phyloP scores from a whole-genome alignment of 1,139 yeast genomes.

The Wickerhamomyces sp. region DNA sequence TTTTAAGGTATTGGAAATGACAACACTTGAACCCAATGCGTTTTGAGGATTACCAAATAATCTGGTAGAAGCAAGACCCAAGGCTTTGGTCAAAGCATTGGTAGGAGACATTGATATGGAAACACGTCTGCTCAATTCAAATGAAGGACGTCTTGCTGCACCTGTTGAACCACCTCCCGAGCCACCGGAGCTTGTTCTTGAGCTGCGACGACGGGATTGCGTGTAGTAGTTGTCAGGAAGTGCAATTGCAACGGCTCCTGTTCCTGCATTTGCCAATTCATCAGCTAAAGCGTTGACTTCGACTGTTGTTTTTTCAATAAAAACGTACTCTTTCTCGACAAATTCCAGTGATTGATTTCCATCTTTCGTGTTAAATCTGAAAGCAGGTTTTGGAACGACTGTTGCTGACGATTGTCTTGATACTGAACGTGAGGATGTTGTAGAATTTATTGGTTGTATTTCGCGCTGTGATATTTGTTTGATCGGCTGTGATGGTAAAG shows the following conservation, averaged over 20 bases:
- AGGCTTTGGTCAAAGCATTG: conserved; percentile 81
- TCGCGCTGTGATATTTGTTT: conserved; percentile 20
- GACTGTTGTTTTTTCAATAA: conserved; percentile 88
- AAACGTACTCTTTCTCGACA: conserved; percentile 82
- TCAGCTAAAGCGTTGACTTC: conserved; percentile 96
- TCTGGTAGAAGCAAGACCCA: conserved; percentile 83
- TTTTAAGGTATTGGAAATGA: conserved; percentile 1
- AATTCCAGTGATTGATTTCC: conserved; percentile 36
- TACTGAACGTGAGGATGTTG: conserved; percentile 4
- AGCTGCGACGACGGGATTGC: conserved; percentile 26
- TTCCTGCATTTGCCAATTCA: conserved; percentile 69
- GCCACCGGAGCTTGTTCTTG: conserved; percentile 31
- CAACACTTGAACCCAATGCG: conserved; percentile 6
- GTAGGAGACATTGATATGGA: conserved; percentile 80
- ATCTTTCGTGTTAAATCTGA: conserved; percentile 4
- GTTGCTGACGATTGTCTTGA: conserved; percentile 7
- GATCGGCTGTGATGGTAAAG: conserved; percentile 2
- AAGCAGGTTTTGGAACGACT: conserved; percentile 10
- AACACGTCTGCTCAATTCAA: conserved; percentile 51
- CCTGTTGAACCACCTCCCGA: too few relatives aligned
- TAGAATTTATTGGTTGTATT: conserved; percentile 17
- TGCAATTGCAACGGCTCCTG: conserved; percentile 46
- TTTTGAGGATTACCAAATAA: conserved; percentile 52
- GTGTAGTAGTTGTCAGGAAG: conserved; percentile 17
- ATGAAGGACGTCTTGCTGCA: conserved; percentile 34